Percentiles rank a stretch among this genome's conserved stretches.
Evolutionary conservation across 257 asterid species (phyloP).

Genomic region (Solanum bukasovii): DNA sequence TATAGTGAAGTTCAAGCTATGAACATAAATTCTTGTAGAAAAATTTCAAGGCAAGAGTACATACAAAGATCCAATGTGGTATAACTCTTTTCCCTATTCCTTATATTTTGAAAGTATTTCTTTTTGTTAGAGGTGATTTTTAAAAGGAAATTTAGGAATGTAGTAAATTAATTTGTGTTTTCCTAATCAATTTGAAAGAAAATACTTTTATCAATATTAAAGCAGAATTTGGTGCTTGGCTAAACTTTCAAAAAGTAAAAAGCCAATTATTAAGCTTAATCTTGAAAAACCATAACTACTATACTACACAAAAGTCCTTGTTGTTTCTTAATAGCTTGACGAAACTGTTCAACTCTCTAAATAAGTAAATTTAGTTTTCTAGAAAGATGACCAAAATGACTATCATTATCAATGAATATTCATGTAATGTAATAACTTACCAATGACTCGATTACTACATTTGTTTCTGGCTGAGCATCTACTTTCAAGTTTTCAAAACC

Average conservation of each 20-base stretch:
- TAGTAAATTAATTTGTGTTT: too few relatives aligned
- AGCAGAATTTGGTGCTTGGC: neutral
- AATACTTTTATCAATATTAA: neutral
- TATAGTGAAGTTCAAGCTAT: neutral
- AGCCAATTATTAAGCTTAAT: neutral
- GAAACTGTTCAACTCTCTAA: neutral
- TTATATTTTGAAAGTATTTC: too few relatives aligned
- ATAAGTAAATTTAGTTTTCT: neutral
- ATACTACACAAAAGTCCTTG: neutral
- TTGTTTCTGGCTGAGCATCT: neutral
- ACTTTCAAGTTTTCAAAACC: too few relatives aligned
- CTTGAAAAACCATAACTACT: too few relatives aligned
- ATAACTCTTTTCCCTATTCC: too few relatives aligned
- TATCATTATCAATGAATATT: neutral
- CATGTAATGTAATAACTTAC: neutral
- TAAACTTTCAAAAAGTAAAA: too few relatives aligned
- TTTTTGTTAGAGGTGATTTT: too few relatives aligned
- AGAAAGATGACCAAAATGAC: neutral
- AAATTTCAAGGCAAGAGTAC: neutral
- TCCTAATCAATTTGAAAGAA: neutral
- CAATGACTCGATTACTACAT: too few relatives aligned
- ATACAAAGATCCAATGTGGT: neutral
- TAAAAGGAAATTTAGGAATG: neutral
- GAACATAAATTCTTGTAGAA: neutral
- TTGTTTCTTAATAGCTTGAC: neutral